A percentile compares a stretch with the other conserved stretches of the same genome.
Conservation (phyloP, 2,329 filamentous ascomycete genomes). For the Aspergillus terreus region DNA sequence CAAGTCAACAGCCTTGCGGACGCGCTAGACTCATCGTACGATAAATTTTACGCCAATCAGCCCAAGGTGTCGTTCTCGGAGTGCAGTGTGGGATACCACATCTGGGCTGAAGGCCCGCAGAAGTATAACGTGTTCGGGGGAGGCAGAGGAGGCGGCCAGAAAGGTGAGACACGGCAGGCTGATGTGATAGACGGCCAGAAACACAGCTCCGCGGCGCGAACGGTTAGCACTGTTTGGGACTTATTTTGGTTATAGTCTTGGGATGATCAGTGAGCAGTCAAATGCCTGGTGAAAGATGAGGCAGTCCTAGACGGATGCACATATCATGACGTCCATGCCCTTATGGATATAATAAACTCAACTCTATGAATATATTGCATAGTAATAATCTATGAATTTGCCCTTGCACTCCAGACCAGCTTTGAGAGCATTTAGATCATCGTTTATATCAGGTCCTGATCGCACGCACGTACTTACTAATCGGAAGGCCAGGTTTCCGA, state of each 20-base stretch:
- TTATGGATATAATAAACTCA: no score
- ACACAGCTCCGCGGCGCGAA: neutral
- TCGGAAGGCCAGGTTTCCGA: no score
- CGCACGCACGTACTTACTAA: no score
- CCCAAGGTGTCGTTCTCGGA: slow-evolving; percentile 50
- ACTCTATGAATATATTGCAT: no score
- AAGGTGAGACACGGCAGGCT: slow-evolving; percentile 4
- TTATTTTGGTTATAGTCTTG: neutral
- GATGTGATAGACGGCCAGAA: neutral
- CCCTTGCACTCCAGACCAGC: no score
- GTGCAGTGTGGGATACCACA: slow-evolving; percentile 56
- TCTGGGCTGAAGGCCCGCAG: slow-evolving; percentile 55
- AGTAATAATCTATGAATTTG: no score
- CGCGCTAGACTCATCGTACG: slow-evolving; percentile 48
- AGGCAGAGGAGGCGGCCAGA: neutral
- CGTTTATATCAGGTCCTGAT: no score
- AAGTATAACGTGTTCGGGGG: slow-evolving; percentile 18
- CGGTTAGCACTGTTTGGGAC: neutral
- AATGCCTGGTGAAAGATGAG: no score
- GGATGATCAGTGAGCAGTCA: no score
- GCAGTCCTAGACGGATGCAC: no score
- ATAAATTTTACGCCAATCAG: slow-evolving; percentile 52
- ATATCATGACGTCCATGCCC: no score
- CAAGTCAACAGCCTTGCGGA: slow-evolving; percentile 50
- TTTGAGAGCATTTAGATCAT: no score